Percentiles rank a stretch among this genome's conserved stretches.
These are phyloP conservation scores for Linanthus parryae DNA, from an alignment of 148 eudicot species.

Conservation along the genomic window DNA sequence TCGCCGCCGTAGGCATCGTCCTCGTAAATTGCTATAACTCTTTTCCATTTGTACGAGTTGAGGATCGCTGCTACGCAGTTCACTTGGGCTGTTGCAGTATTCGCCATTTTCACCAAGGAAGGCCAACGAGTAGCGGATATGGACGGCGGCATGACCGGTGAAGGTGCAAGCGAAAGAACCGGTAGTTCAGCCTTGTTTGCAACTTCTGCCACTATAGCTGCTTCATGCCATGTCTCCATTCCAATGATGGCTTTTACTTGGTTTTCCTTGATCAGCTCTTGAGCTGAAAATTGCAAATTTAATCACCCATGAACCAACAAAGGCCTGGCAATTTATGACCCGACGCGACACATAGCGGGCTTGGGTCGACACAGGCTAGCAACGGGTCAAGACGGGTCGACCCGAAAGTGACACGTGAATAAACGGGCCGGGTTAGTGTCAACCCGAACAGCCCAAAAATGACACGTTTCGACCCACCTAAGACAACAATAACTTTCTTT, in stretches of 20 bases:
- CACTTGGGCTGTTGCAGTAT: conserved; percentile 16
- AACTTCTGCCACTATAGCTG: conserved; percentile 24
- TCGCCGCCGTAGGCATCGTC: conserved; percentile 24
- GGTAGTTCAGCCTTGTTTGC: conserved; percentile 31
- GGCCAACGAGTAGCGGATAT: conserved; percentile 20
- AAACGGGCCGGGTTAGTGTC: no score
- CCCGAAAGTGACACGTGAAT: no score
- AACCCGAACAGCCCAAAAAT: no score
- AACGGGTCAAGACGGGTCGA: no score
- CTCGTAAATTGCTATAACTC: conserved; percentile 39
- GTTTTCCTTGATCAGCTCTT: conserved; percentile 17
- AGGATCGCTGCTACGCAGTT: conserved; percentile 28
- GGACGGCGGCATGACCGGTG: conserved; percentile 11
- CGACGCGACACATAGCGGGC: background rate
- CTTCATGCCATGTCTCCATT: conserved; percentile 26
- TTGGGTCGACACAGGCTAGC: background rate
- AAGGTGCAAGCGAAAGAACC: conserved; percentile 25
- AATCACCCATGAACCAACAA: no score
- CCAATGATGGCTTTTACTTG: conserved; percentile 27
- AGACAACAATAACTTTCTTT: no score
- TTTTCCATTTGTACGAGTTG: conserved; percentile 30
- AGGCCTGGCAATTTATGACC: background rate
- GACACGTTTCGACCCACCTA: no score
- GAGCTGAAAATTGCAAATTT: conserved; percentile 18
- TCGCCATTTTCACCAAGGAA: conserved; percentile 31